A percentile compares a stretch with the other conserved stretches of the same genome.
These are phyloP conservation scores for Trametes cingulata DNA, from an alignment of 768 basidiomycete genomes.

Conservation along the genomic window DNA sequence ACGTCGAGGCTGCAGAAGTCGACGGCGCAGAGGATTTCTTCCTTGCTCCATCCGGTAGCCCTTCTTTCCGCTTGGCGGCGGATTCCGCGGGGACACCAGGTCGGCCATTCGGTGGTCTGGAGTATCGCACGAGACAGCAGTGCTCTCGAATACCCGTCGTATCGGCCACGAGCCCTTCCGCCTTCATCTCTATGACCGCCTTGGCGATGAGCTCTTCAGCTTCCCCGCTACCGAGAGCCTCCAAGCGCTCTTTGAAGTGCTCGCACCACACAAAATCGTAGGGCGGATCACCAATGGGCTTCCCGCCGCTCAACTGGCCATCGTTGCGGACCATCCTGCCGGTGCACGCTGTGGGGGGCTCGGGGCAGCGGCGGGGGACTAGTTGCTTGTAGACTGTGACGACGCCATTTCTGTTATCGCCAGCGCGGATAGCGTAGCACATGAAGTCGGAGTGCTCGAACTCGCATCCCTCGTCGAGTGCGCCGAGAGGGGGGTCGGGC, in stretches of 20 bases:
- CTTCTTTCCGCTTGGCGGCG: no score
- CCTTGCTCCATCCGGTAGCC: no score
- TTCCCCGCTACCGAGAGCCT: neutral
- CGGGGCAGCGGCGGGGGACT: neutral
- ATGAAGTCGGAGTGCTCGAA: constrained; percentile 11
- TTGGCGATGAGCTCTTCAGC: neutral
- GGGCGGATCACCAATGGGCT: neutral
- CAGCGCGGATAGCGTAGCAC: neutral
- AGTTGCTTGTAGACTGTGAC: rapidly evolving
- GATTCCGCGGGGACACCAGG: no score
- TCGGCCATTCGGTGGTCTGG: no score
- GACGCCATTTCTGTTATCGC: neutral
- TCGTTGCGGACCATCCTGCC: neutral
- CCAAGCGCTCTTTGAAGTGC: constrained; percentile 5
- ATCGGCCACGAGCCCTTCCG: neutral
- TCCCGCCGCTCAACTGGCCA: neutral
- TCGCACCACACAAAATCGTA: constrained; percentile 15
- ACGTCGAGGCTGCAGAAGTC: no score
- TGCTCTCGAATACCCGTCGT: neutral
- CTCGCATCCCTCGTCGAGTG: constrained; percentile 24
- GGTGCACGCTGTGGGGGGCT: neutral
- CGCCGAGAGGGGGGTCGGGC: constrained; percentile 8
- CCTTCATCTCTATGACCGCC: neutral
- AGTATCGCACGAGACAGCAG: no score
- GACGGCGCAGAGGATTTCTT: neutral